These are phyloP conservation scores for Skeletonema potamos DNA, from an alignment of 108 stramenopile species.

Conservation along the genomic window DNA sequence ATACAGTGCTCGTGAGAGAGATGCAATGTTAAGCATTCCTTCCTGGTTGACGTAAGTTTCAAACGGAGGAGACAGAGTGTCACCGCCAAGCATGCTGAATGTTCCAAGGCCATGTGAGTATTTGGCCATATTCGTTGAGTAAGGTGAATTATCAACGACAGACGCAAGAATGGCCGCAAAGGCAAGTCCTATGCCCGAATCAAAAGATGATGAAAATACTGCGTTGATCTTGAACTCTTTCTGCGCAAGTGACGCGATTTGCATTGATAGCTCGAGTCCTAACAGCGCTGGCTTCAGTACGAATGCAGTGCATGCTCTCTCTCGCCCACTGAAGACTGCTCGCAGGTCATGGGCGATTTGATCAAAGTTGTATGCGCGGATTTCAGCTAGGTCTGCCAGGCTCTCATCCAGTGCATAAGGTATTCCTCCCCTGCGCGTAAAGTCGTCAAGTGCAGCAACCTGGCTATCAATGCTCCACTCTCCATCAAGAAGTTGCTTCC, in stretches of 20 bases:
- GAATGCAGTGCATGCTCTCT: constrained; percentile 67
- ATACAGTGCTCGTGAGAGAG: constrained; percentile 70
- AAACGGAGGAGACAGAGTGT: constrained; percentile 78
- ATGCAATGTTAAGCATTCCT: constrained; percentile 72
- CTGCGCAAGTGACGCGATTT: constrained; percentile 62
- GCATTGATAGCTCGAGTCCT: constrained; percentile 75
- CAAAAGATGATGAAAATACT: constrained; percentile 80
- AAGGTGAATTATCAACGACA: constrained; percentile 52
- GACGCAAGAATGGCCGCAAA: constrained; percentile 67
- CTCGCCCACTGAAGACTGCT: constrained; percentile 28
- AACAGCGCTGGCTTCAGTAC: constrained; percentile 85
- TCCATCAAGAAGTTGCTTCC: constrained; percentile 22
- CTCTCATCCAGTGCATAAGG: constrained; percentile 82
- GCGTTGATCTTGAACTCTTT: constrained; percentile 65
- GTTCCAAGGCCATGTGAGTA: constrained; percentile 83
- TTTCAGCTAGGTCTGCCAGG: constrained; percentile 63
- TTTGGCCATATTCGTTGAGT: constrained; percentile 2
- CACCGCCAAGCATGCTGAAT: constrained; percentile 64
- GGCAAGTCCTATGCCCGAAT: constrained; percentile 78
- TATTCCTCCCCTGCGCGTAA: constrained; percentile 43
- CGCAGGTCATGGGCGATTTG: constrained; percentile 43
- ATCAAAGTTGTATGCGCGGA: constrained; percentile 46
- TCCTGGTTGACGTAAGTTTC: constrained; percentile 74
- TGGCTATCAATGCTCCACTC: constrained; percentile 57
- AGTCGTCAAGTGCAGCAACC: constrained; percentile 55